Evolutionary conservation across 2,329 filamentous ascomycete genomes (phyloP), one percentile per base, ranked within the genome.

Genomic region (Arthrobotrys musiformis): DNA sequence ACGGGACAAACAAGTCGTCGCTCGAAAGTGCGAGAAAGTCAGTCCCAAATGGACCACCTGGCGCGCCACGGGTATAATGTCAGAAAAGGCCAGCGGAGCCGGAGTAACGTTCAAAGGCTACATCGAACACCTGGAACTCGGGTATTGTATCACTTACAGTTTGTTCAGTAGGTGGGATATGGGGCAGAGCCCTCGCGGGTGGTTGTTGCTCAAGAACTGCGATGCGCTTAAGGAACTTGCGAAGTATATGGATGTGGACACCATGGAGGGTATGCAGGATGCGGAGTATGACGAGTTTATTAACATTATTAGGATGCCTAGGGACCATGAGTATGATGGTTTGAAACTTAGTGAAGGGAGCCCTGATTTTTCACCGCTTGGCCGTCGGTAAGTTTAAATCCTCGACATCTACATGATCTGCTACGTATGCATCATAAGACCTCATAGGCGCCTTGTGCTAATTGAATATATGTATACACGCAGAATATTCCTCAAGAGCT

Each of bases 161-260:
- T 8, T 56, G 9, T 26, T 30, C 7, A 2, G 30, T 7, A 30
- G 6, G 15, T 66, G 61, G 61, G 35, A 54, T 19, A 28, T 22
- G 7, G 22, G 11, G 2, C 15, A 35, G 8, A 67, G 22, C 24
- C 4, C 2, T 4, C 37, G 62, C 15, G 62, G 62, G 5, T 42
- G 24, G 24, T 37, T 67, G 28, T 17, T 22, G n/a, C 52, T 67
- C 26, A 52, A 42, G 22, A 37, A 56, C 7, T 67, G 62, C n/a
- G 24, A 37, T 15, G 11, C 19, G 1, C n/a, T 44, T 4, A 54
- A 67, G 19, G 26, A 56, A 4, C 15, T 37, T 22, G 11, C 19
- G 30, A 60, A 40, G 13, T 7, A 60, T 40, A 11, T 17, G 7
- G 17, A 60, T 30, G 11, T 40, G 9, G 19, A 60, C 5, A 8